Evolutionary conservation across 305 asterid genomes (phyloP), one percentile per base, ranked within the genome.

Genomic region (Fraxinus ornus): DNA sequence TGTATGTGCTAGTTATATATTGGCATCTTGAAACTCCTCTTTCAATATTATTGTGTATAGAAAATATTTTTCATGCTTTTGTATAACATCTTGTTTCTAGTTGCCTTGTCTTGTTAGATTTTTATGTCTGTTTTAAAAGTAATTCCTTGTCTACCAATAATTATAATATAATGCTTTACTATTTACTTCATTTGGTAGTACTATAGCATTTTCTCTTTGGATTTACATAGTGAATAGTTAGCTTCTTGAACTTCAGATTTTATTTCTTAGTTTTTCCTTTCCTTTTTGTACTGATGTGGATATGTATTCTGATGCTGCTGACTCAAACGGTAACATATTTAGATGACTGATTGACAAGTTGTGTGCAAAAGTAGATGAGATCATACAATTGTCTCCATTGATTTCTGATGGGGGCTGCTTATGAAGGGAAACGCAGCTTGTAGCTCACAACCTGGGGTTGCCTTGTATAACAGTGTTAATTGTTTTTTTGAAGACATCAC

Each of bases 181-280:
- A 37, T 78, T 35, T 62, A 80, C 72, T 78, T 80, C 21, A 60
- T 33, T n/a, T 79, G 35, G 84, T 76, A 70, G 81, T 62, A 44
- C 30, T 60, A 21, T 39, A 49, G 71, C 19, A 19, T 79, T 60
- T 81, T 41, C 22, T 52, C 24, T 52, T 55, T 55, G 26, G 66
- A 19, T 55, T 26, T 55, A 55, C 66, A n/a, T 5, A 5, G 66
- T n/a, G 66, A 55, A 19, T n/a, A n/a, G 66, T 55, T 55, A 55
- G 66, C 66, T 5, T 55, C 10, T 55, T n/a, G 10, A 55, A 55
- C 3, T 6, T 55, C 66, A 55, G 26, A 55, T 55, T 55, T 55
- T 55, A n/a, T 55, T 55, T 55, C 64, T 52, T 52, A 17, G 24
- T 55, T 55, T 55, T 55, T 55, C 6, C 60, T 3, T n/a, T 55